Evolutionary conservation across 495 filamentous ascomycete species (phyloP).

Genomic region (Tuber calosporum): DNA sequence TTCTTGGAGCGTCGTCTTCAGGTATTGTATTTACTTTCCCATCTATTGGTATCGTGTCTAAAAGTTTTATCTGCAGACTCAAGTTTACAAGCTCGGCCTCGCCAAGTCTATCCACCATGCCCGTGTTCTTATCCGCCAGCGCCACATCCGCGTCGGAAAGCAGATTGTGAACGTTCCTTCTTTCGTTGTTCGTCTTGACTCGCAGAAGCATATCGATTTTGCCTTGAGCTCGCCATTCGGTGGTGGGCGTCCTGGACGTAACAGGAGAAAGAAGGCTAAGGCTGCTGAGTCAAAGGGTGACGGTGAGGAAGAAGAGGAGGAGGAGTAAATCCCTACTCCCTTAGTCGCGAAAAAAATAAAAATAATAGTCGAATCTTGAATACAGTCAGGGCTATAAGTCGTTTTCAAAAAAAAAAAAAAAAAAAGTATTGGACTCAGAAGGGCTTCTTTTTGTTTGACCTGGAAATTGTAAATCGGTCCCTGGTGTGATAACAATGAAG

Average conservation of each 20-base stretch:
- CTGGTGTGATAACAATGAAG: neutral
- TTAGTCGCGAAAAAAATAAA: neutral
- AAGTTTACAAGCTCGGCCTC: conserved; percentile 98
- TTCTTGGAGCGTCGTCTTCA: conserved; percentile 97
- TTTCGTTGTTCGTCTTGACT: conserved; percentile 98
- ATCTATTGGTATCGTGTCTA: neutral
- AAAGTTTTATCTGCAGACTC: conserved; percentile 58
- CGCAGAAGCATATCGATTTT: conserved; percentile 99
- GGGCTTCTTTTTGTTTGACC: conserved; percentile 12
- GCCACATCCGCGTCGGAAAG: conserved; percentile 99
- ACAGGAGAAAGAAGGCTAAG: conserved; percentile 97
- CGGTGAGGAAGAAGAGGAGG: conserved; percentile 86
- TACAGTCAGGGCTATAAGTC: neutral
- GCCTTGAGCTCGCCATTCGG: conserved; percentile 93
- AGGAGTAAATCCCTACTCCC: conserved; percentile 48
- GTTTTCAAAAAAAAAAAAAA: conserved; percentile 41
- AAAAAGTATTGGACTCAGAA: conserved; percentile 44
- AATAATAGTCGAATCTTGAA: neutral
- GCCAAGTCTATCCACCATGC: conserved; percentile 99
- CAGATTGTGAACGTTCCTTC: conserved; percentile 99
- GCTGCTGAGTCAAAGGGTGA: conserved; percentile 86
- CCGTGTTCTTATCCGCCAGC: conserved; percentile 96
- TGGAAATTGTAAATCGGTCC: conserved; percentile 5
- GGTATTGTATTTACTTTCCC: conserved; percentile 17
- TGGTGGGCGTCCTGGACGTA: conserved; percentile 91